Evolutionary conservation across 1,284 basidiomycete genomes (phyloP).

Genomic region (Pulchroboletus neoregius): DNA sequence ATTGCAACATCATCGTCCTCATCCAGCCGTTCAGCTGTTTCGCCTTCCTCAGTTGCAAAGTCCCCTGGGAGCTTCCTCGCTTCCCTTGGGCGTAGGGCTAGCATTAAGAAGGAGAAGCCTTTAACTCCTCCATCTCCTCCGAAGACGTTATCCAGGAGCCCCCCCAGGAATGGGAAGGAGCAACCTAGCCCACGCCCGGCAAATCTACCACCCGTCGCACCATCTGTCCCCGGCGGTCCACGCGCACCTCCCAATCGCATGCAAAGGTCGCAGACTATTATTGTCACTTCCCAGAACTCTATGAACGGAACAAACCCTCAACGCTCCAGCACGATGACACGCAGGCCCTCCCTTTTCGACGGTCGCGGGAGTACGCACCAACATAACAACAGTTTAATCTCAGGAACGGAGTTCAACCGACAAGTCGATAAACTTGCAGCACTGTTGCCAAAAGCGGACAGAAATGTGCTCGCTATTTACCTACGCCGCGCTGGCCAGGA

Average conservation of each 20-base stretch:
- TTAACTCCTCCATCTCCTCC: slow-evolving; percentile 33
- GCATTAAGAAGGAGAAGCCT: slow-evolving; percentile 43
- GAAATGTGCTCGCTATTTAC: slow-evolving; percentile 66
- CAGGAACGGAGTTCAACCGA: slow-evolving; percentile 46
- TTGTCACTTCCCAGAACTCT: slow-evolving; percentile 41
- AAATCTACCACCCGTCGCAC: slow-evolving; percentile 41
- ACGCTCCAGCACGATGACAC: slow-evolving; percentile 41
- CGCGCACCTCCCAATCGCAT: slow-evolving; percentile 63
- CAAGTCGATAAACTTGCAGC: slow-evolving; percentile 73
- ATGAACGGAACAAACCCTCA: slow-evolving; percentile 31
- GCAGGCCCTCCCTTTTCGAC: slow-evolving; percentile 51
- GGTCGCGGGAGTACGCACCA: slow-evolving; percentile 20
- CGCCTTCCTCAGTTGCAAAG: slow-evolving; percentile 35
- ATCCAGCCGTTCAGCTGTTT: slow-evolving; percentile 28
- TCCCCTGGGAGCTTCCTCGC: slow-evolving; percentile 65
- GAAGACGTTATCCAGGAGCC: slow-evolving; percentile 42
- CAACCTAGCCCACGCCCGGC: slow-evolving; percentile 32
- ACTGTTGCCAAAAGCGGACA: slow-evolving; percentile 74
- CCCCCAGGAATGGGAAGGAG: slow-evolving; percentile 35
- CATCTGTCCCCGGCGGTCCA: slow-evolving; percentile 69
- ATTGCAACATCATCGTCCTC: slow-evolving; percentile 36
- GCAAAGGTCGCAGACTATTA: slow-evolving; percentile 63
- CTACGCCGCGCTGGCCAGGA: slow-evolving; percentile 71
- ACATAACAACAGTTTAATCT: slow-evolving; percentile 4
- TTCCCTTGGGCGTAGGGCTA: slow-evolving; percentile 68